These are phyloP conservation scores for Cladosporium sp. DNA, from an alignment of 2,329 filamentous ascomycete species.

Conservation along the genomic window DNA sequence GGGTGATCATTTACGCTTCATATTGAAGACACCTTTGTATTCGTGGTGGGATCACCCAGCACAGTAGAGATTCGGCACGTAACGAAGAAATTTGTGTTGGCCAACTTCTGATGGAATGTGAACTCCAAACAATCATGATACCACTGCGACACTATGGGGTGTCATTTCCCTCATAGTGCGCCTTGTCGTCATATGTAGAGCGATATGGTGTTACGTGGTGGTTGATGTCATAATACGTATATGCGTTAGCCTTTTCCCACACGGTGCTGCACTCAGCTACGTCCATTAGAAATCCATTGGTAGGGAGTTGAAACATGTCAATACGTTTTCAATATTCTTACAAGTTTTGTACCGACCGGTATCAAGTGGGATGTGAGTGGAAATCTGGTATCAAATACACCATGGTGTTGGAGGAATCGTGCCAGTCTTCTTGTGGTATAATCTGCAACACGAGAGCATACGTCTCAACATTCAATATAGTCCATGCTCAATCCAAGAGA, in stretches of 20 bases:
- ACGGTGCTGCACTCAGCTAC: background rate
- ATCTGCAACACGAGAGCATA: background rate
- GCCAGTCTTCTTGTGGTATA: background rate
- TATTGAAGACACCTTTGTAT: background rate
- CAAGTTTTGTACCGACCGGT: background rate
- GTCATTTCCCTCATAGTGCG: background rate
- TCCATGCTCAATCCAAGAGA: background rate
- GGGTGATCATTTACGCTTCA: background rate
- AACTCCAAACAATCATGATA: no score
- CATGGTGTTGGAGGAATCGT: background rate
- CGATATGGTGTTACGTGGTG: background rate
- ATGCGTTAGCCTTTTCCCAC: background rate
- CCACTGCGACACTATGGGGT: background rate
- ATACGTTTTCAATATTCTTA: background rate
- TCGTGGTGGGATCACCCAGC: background rate
- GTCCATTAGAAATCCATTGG: background rate
- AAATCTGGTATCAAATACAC: background rate
- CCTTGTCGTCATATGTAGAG: background rate
- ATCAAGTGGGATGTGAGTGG: background rate
- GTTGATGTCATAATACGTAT: background rate
- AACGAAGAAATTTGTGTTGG: no score
- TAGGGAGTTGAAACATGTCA: background rate
- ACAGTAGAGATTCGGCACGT: no score
- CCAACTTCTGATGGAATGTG: no score
- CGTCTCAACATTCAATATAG: background rate